Conservation (phyloP, 441 rosid species). For the Corymbia citriodora region DNA sequence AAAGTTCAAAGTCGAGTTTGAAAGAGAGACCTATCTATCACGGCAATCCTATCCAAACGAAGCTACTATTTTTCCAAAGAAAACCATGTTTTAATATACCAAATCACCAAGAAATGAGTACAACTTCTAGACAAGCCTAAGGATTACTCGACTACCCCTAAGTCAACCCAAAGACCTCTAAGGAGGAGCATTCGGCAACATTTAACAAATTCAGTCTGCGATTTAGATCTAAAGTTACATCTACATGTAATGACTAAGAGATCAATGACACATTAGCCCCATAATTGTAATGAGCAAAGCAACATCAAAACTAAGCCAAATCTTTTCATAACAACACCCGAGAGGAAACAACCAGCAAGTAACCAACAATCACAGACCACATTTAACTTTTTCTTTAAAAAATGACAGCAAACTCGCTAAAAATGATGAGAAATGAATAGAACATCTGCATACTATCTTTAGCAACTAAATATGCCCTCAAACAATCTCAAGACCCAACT, state of each 20-base stretch:
- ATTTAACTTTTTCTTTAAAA: not conserved
- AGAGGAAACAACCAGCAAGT: too few relatives aligned
- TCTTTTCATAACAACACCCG: too few relatives aligned
- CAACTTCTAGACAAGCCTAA: not conserved
- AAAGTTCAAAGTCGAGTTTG: not conserved
- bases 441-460: rapidly evolving
- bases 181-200: not conserved
- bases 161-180: not conserved
- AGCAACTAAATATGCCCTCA: not conserved
- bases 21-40: not conserved
- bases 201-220: not conserved
- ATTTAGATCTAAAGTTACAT: too few relatives aligned
- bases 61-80: not conserved
- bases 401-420: not conserved
- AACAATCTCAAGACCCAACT: not conserved
- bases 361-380: not conserved
- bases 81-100: not conserved
- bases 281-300: too few relatives aligned
- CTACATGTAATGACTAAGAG: too few relatives aligned
- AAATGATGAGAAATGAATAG: not conserved
- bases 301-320: too few relatives aligned
- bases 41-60: not conserved
- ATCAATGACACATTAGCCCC: too few relatives aligned
- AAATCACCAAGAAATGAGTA: not conserved
- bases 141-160: too few relatives aligned